These are phyloP conservation scores for Globisporangium alternatum DNA, from an alignment of 352 stramenopile genomes.

Conservation along the genomic window DNA sequence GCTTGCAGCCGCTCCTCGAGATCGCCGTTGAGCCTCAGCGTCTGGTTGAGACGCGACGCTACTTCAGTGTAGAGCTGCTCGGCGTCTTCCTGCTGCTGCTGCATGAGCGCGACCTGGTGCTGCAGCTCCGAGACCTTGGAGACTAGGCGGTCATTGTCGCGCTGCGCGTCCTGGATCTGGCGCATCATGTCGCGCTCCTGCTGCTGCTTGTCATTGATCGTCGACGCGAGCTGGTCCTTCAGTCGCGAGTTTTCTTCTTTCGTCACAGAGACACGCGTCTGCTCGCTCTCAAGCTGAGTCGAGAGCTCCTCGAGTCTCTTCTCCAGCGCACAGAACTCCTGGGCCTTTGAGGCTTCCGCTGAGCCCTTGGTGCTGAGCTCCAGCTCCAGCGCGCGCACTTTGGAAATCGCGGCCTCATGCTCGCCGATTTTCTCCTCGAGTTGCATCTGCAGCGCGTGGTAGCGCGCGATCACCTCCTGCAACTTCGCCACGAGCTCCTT, in stretches of 20 bases:
- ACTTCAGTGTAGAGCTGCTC: slow-evolving; percentile 58
- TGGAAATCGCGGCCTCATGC: slow-evolving; percentile 39
- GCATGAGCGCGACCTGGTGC: slow-evolving; percentile 35
- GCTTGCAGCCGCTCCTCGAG: slow-evolving; percentile 15
- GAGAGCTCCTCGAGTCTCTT: slow-evolving; percentile 28
- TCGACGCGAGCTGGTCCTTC: slow-evolving; percentile 38
- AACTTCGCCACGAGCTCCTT: slow-evolving; percentile 45
- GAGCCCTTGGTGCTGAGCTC: slow-evolving; percentile 36
- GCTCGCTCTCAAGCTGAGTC: slow-evolving; percentile 32
- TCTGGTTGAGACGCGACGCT: slow-evolving; percentile 58
- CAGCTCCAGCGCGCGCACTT: slow-evolving; percentile 53
- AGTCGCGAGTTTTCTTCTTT: slow-evolving; percentile 57
- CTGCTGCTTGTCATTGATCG: slow-evolving; percentile 49
- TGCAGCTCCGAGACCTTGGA: slow-evolving; percentile 42
- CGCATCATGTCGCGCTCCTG: slow-evolving; percentile 36
- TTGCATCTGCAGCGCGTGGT: slow-evolving; percentile 48
- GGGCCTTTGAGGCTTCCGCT: slow-evolving; percentile 7
- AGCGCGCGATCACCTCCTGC: slow-evolving; percentile 44
- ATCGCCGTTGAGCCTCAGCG: slow-evolving; percentile 30
- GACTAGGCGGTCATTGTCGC: slow-evolving; percentile 26
- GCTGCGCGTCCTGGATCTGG: slow-evolving; percentile 18
- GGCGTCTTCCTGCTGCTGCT: slow-evolving; percentile 56
- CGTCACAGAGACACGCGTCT: slow-evolving; percentile 45
- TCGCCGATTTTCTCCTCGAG: slow-evolving; percentile 51
- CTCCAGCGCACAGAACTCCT: slow-evolving; percentile 32